phyloP scores from a whole-genome alignment of 169 alveolate species.

The Eimeria sp. region DNA sequence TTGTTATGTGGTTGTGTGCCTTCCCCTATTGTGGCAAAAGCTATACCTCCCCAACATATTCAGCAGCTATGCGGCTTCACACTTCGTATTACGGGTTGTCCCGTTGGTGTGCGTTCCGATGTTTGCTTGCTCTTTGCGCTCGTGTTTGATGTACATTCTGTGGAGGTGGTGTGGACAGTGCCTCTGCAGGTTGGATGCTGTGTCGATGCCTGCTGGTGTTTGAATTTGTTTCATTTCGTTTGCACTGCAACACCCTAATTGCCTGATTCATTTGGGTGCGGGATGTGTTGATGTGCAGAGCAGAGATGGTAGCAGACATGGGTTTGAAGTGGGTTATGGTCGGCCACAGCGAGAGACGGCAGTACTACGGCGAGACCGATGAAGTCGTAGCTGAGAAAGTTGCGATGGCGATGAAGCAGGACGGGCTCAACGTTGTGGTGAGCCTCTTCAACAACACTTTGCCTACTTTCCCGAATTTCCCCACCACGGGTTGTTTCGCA shows the following conservation, averaged over 20 bases:
- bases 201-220: not conserved
- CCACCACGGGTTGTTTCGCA: not conserved
- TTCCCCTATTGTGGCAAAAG: too few species aligned
- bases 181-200: not conserved
- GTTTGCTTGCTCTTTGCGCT: not conserved
- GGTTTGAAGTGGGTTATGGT: conserved; percentile 97
- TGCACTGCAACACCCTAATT: not conserved
- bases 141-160: not conserved
- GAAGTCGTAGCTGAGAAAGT: conserved; percentile 97
- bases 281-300: conserved; percentile 86
- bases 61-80: too few species aligned
- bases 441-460: not conserved
- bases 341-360: conserved; percentile 99
- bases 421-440: conserved; percentile 41
- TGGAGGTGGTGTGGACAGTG: not conserved
- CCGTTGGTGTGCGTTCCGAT: too few species aligned
- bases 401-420: conserved; percentile 88
- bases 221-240: not conserved
- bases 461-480: not conserved
- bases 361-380: conserved; percentile 96
- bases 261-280: not conserved
- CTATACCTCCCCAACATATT: too few species aligned
- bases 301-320: conserved; percentile 95
- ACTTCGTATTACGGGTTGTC: too few species aligned
- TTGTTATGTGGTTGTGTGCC: not conserved